Conservation (phyloP, 345 rosid genomes). For the Bretschneidera sinensis region DNA sequence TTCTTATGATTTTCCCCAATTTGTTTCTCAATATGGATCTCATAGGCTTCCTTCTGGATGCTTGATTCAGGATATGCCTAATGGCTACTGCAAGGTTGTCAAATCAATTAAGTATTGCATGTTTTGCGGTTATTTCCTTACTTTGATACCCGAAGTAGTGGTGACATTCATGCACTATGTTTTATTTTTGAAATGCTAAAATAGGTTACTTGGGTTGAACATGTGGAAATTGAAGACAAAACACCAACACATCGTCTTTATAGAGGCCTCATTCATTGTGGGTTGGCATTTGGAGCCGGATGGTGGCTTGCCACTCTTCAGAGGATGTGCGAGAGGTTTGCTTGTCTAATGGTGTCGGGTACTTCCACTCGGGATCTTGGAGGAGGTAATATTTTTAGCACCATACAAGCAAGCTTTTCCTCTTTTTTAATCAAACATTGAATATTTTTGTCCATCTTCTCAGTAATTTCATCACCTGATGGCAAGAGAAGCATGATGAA, state of each 20-base stretch:
- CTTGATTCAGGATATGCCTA: slow-evolving; percentile 95
- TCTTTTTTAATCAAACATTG: neutral
- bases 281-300: slow-evolving; percentile 87
- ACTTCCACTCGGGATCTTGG: slow-evolving; percentile 66
- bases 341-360: slow-evolving; percentile 66
- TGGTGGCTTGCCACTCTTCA: slow-evolving; percentile 77
- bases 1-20: slow-evolving; percentile 77
- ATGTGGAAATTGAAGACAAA: slow-evolving; percentile 77
- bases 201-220: slow-evolving; percentile 96
- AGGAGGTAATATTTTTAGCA: slow-evolving; percentile 46
- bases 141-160: neutral
- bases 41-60: slow-evolving; percentile 89
- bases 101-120: slow-evolving; percentile 8
- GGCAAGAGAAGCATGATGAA: slow-evolving; percentile 97
- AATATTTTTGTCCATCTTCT: neutral
- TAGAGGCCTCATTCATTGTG: slow-evolving; percentile 55
- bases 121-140: slow-evolving; percentile 6
- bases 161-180: neutral
- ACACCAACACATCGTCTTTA: slow-evolving; percentile 50
- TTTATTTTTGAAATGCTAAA: slow-evolving; percentile 6
- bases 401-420: neutral
- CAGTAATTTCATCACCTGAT: slow-evolving; percentile 78
- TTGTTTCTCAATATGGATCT: slow-evolving; percentile 49
- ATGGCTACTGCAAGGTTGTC: slow-evolving; percentile 86
- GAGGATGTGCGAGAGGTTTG: slow-evolving; percentile 82